These are phyloP conservation scores for Solanum verrucosum DNA, from an alignment of 257 asterid genomes.

Conservation along the genomic window DNA sequence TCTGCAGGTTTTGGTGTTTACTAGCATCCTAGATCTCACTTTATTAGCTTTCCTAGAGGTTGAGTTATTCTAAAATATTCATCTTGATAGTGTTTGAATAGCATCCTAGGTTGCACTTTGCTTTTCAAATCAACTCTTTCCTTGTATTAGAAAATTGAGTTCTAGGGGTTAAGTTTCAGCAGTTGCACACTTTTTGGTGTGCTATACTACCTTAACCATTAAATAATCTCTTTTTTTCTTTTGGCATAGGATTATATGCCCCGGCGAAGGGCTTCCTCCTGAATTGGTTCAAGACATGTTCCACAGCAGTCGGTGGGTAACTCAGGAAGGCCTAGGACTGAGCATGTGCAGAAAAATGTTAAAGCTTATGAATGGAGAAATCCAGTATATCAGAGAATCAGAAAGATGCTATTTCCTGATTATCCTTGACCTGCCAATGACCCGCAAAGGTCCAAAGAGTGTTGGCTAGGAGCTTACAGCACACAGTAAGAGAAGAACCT, in stretches of 20 bases:
- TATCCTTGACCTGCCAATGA: conserved; percentile 47
- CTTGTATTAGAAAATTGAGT: not conserved
- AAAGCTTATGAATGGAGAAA: conserved; percentile 87
- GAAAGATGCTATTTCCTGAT: conserved; percentile 59
- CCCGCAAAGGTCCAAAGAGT: conserved; percentile 19
- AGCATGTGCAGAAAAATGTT: conserved; percentile 62
- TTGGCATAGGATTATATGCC: conserved; percentile 57
- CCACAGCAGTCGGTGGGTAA: conserved; percentile 53
- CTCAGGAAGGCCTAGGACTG: conserved; percentile 73
- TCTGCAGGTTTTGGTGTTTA: not conserved
- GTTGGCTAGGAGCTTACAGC: conserved; percentile 8
- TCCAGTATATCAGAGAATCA: conserved; percentile 75
- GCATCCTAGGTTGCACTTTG: not conserved
- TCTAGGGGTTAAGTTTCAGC: not conserved
- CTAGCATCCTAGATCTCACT: not conserved
- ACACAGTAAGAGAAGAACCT: not conserved
- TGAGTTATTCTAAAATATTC: not conserved
- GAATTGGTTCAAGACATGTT: conserved; percentile 81
- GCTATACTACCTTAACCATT: not conserved
- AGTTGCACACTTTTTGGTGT: not conserved
- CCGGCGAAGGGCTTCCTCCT: conserved; percentile 86
- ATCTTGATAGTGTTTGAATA: not conserved
- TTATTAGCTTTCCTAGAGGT: not conserved
- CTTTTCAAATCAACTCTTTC: not conserved
- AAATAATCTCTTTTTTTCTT: not conserved